A percentile compares a stretch with the other conserved stretches of the same genome.
Evolutionary conservation across 2,329 filamentous ascomycete species (phyloP).

Genomic region (Hawksworthiomyces lignivorus): DNA sequence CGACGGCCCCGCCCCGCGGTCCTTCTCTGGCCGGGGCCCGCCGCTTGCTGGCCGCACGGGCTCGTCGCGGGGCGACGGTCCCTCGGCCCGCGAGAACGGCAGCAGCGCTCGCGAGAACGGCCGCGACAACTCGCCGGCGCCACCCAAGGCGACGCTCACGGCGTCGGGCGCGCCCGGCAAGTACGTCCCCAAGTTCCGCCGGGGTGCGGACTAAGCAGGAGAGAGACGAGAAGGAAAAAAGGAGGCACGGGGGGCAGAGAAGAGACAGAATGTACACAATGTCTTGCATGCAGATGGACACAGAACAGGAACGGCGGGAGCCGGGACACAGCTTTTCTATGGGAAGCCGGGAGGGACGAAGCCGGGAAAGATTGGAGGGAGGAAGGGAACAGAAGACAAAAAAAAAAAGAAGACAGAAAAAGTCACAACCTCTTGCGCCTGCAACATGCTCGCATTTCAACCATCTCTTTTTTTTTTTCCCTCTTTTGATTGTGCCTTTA

Average conservation of each 20-base stretch:
- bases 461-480: background rate
- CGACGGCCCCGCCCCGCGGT: slow-evolving; percentile 19
- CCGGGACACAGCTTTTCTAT: too few species aligned
- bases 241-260: slow-evolving; percentile 1
- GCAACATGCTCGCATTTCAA: background rate
- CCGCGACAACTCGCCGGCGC: slow-evolving; percentile 32
- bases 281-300: too few species aligned
- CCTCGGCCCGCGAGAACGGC: slow-evolving; percentile 28
- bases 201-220: slow-evolving; percentile 16
- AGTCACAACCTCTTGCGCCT: background rate
- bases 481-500: background rate
- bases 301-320: too few species aligned
- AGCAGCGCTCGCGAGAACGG: slow-evolving; percentile 20
- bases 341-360: too few species aligned
- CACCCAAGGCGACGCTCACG: slow-evolving; percentile 41
- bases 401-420: slow-evolving; percentile 2
- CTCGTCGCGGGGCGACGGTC: slow-evolving; percentile 24
- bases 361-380: background rate
- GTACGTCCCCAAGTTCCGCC: slow-evolving; percentile 44
- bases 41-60: slow-evolving; percentile 36
- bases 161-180: slow-evolving; percentile 48
- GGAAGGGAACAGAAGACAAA: background rate
- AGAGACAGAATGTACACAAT: background rate
- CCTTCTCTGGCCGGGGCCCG: slow-evolving; percentile 30
- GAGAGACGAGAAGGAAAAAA: background rate